These are phyloP conservation scores for Smallanthus sonchifolius DNA, from an alignment of 129 eudicot species.

Conservation along the genomic window DNA sequence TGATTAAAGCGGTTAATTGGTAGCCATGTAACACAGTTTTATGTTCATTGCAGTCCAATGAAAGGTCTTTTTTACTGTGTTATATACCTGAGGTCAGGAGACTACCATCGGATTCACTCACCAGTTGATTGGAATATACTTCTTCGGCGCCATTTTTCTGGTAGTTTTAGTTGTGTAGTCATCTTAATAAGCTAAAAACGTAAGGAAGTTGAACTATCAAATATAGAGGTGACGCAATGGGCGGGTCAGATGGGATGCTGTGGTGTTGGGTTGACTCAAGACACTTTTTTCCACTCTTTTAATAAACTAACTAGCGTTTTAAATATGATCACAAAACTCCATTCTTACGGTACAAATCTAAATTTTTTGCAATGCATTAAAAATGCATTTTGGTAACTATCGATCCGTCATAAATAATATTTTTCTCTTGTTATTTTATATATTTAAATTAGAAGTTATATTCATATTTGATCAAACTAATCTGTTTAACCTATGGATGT, in stretches of 20 bases:
- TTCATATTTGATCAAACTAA: neutral
- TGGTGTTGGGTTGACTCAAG: neutral
- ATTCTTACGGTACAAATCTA: neutral
- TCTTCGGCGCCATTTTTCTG: constrained; percentile 85
- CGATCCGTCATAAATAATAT: neutral
- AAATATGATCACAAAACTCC: neutral
- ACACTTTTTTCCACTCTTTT: constrained; percentile 1
- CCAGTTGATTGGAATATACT: constrained; percentile 92
- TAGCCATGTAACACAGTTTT: neutral
- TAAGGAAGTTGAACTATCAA: neutral
- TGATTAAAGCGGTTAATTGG: neutral
- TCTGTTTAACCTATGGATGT: constrained; percentile 7
- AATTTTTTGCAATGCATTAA: neutral
- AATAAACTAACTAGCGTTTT: neutral
- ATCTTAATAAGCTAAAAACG: neutral
- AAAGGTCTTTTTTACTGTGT: constrained; percentile 96
- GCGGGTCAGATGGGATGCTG: neutral
- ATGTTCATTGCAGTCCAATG: constrained; percentile 60
- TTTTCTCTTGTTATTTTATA: neutral
- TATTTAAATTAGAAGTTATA: neutral
- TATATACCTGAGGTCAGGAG: constrained; percentile 88
- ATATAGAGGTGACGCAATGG: neutral
- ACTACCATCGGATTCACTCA: constrained; percentile 92
- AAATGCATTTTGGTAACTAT: neutral
- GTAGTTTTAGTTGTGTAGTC: constrained; percentile 29